A percentile compares a stretch with the other conserved stretches of the same genome.
phyloP scores from a whole-genome alignment of 768 basidiomycete genomes.

The Boletus pseudopeckii region DNA sequence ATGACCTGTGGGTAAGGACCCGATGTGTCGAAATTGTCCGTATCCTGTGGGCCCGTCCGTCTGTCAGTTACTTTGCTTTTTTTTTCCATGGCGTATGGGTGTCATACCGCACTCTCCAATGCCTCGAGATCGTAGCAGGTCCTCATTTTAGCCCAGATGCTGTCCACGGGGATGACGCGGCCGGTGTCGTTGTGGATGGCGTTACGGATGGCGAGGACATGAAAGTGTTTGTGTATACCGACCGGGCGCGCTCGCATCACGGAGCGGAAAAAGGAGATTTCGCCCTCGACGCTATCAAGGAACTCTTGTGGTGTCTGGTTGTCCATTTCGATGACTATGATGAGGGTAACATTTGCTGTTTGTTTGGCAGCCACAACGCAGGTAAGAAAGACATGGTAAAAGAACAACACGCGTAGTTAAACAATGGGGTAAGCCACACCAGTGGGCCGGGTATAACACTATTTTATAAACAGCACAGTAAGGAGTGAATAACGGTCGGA shows the following conservation, averaged over 20 bases:
- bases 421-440: slow-evolving; percentile 21
- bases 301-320: slow-evolving; percentile 37
- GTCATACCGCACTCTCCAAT: slow-evolving; percentile 56
- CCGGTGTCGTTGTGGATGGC: slow-evolving; percentile 71
- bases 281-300: slow-evolving; percentile 74
- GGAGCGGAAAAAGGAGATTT: slow-evolving; percentile 82
- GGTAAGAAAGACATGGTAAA: slow-evolving; percentile 5
- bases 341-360: neutral
- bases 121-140: slow-evolving; percentile 73
- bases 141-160: slow-evolving; percentile 73
- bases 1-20: slow-evolving; percentile 45
- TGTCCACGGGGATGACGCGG: slow-evolving; percentile 52
- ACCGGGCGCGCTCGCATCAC: slow-evolving; percentile 79
- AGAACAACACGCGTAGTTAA: slow-evolving; percentile 22
- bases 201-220: slow-evolving; percentile 70
- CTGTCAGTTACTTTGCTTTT: neutral
- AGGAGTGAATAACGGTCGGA: slow-evolving; percentile 21
- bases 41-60: slow-evolving; percentile 31
- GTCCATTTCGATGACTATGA: slow-evolving; percentile 20
- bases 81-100: neutral
- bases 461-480: slow-evolving; percentile 26
- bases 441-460: slow-evolving; percentile 25
- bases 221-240: slow-evolving; percentile 80
- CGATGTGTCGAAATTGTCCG: slow-evolving; percentile 45
- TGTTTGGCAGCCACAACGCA: slow-evolving; percentile 12